Conservation (phyloP, 768 basidiomycete genomes). For the Rossbeevera mucosa region DNA sequence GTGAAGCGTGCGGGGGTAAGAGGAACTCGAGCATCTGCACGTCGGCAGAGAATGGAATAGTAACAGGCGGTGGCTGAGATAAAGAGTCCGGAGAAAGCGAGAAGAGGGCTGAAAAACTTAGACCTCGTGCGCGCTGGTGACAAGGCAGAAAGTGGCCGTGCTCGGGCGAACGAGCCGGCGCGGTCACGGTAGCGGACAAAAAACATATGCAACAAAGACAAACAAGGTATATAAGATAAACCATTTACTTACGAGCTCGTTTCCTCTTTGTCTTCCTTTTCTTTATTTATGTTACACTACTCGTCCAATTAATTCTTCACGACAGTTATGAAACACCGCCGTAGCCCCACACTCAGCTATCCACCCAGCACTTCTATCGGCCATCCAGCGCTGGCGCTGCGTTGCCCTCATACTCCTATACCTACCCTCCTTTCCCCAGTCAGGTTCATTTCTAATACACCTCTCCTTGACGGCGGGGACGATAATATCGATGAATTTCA, state of each 20-base stretch:
- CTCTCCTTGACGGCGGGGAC: background rate
- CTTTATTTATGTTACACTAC: background rate
- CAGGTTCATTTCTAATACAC: conserved; percentile 8
- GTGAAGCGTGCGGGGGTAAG: conserved; percentile 51
- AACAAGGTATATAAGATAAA: conserved; percentile 15
- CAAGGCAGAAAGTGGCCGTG: background rate
- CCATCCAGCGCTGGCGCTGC: conserved; percentile 32
- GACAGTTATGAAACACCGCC: conserved; percentile 24
- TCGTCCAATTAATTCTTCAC: background rate
- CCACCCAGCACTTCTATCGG: conserved; percentile 3
- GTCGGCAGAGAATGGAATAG: conserved; percentile 48
- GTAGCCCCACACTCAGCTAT: conserved; percentile 22
- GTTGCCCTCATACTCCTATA: conserved; percentile 10
- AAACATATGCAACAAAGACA: conserved; percentile 24
- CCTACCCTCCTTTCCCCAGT: conserved; percentile 30
- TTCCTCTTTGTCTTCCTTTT: background rate
- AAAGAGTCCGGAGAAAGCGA: conserved; percentile 37
- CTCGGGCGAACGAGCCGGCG: background rate
- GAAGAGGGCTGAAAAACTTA: conserved; percentile 7
- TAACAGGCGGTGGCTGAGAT: conserved; percentile 44
- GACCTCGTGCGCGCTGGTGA: background rate
- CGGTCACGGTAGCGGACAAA: background rate
- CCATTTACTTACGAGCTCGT: background rate
- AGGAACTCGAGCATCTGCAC: conserved; percentile 41
- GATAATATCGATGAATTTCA: conserved; percentile 23